Evolutionary conservation across 768 basidiomycete species (phyloP).

Genomic region (Russula sp.): DNA sequence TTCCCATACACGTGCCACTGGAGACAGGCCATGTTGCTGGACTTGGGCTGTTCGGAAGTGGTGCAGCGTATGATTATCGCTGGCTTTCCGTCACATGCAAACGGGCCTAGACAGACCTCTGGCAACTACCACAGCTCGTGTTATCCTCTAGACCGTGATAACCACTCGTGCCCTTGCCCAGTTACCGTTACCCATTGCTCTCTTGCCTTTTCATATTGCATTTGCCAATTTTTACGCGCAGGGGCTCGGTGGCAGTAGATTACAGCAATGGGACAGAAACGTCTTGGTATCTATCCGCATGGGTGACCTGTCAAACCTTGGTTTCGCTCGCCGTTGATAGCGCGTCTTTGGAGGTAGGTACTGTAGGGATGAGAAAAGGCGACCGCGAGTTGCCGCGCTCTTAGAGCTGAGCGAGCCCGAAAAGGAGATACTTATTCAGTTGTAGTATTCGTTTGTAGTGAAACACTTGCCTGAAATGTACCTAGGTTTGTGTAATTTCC

Average conservation of each 20-base stretch:
- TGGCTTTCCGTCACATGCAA: conserved; percentile 4
- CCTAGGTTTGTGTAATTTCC: conserved; percentile 17
- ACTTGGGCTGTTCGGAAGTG: background rate
- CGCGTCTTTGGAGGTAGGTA: background rate
- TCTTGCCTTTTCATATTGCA: background rate
- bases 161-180: background rate
- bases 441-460: conserved; percentile 10
- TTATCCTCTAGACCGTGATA: background rate
- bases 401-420: conserved; percentile 16
- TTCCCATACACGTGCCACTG: conserved; percentile 8
- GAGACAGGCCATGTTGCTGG: conserved; percentile 12
- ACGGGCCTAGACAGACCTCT: background rate
- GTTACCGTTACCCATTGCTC: background rate
- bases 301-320: conserved; percentile 1
- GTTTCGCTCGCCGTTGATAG: background rate
- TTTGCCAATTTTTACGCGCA: background rate
- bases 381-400: conserved; percentile 13
- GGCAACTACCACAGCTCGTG: conserved; percentile 4
- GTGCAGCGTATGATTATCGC: conserved; percentile 15
- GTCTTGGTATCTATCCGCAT: background rate
- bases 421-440: background rate
- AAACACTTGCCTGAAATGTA: conserved; percentile 10
- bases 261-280: background rate
- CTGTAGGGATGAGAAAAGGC: background rate
- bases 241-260: background rate